Evolutionary conservation across 306 rosid species (phyloP), one percentile per base, ranked within the genome.

Genomic region (Ochetophila trinervis): DNA sequence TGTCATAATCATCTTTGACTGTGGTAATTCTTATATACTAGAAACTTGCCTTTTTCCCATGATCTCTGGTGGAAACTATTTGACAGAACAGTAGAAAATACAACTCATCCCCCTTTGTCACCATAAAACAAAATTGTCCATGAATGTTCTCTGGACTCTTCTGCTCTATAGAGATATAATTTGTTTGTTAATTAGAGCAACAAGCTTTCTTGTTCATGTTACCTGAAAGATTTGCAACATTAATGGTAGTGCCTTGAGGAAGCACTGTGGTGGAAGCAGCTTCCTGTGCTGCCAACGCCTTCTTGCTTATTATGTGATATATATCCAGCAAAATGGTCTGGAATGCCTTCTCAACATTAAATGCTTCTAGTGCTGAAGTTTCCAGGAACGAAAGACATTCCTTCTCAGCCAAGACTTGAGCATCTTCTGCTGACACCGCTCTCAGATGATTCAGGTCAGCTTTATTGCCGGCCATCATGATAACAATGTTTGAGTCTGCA

Each of bases 281-380:
- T 54, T 88, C 92, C 61, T 80, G 88, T 32, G 96, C 88, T 53
- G 96, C 96, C 18, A 88, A 63, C 4, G 96, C 96, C 73, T 86
- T 86, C 80, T 83, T 88, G 78, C 92, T 88, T 54, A 86, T 69
- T 49, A 84, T 76, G 53, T 88, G 88, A 68, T 84, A 82, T 36
- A 88, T 88, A 67, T 88, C 92, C 70, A 82, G 73, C 85, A 88
- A 76, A 45, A 88, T 80, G 56, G 85, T 84, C 61, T 86, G 96
- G 66, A 88, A 88, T 52, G 96, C 96, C 66, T 86, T 86, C 73
- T 88, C 96, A 48, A 85, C 86, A 72, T 87, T 82, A 30, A 54
- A 16, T 19, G 95, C 90, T 63, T 87, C 95, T 76, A 87, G 69
- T 59, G 90, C 95, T 66, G 95, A 87, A 34, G 90, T 87, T 67